Base-by-base conservation (phyloP, 2,329 filamentous ascomycete genomes). In the Ophiostoma angusticollis region DNA sequence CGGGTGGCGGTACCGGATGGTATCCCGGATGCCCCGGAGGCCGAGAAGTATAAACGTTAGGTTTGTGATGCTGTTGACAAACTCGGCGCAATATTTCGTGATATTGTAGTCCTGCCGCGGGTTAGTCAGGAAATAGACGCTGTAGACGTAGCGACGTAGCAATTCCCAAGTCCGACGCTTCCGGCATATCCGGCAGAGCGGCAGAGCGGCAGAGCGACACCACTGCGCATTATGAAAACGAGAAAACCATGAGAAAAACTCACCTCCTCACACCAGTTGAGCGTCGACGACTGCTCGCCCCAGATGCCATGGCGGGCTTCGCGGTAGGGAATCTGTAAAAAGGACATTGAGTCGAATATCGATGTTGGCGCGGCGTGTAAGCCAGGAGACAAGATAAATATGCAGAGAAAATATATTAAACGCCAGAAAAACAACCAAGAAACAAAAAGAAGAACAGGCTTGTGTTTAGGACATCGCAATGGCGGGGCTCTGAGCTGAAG, bases 21-120 rank as follows among this genome's bases (percentile, higher is more conserved):
- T 93, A 56, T 78, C 85, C 39, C 66, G 62, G 45, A 91, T 74
- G 18, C 87, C 87, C 53, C 79, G 80, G 48, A 74, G 60, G 7
- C 84, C 84, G 16, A 93, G 70, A 57, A 70, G 82, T 50, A 93
- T 67, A 58, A 94, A 94, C 18, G 91, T 63, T 3, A 82, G 56
- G 56, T 94, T 94, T 24, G 85, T 94, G 23, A 87, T 52, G 4
- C 84, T 83, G 59, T 83, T 61, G 43, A 60, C 51, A 16, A 57
- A 45, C 47, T 59, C 58, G 28, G 58, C 58, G 37, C 53, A 56
- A 47, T 60, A 60, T 12, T 46, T 49, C 3, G 53, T 58, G 42
- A 60, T 54, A 42, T 57, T 59, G 49, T 60, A 58, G 36, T 57
- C 56, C 56, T 57, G 36, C n/a, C n/a, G n/a, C n/a, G n/a, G n/a